Evolutionary conservation across 495 filamentous ascomycete species (phyloP).

Genomic region (Penicillium cataractarum): DNA sequence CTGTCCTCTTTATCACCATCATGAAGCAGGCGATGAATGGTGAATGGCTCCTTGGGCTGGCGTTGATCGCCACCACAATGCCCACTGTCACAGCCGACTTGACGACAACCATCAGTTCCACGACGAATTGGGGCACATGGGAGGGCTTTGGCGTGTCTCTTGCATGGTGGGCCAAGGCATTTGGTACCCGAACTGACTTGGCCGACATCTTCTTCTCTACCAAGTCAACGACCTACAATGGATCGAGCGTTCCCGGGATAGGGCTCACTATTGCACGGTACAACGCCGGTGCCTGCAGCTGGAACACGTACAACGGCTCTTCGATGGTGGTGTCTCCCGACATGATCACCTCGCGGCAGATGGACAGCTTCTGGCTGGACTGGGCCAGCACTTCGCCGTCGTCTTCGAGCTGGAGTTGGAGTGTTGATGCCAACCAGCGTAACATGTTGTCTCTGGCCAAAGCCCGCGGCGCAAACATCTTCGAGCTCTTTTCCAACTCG

Average conservation of each 20-base stretch:
- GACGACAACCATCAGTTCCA: conserved; percentile 13
- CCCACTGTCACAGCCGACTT: conserved; percentile 1
- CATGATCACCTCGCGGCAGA: conserved; percentile 14
- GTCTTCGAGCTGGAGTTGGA: conserved; percentile 23
- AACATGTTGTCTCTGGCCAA: conserved; percentile 18
- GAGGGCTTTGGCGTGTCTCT: conserved; percentile 20
- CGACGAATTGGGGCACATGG: conserved; percentile 11
- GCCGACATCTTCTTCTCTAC: conserved; percentile 18
- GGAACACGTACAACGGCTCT: conserved; percentile 17
- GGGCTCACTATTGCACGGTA: conserved; percentile 22
- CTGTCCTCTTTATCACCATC: background rate
- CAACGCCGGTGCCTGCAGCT: conserved; percentile 20
- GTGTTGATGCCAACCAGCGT: conserved; percentile 20
- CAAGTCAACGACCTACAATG: conserved; percentile 16
- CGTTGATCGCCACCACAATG: background rate
- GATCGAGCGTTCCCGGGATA: conserved; percentile 8
- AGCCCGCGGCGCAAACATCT: conserved; percentile 16
- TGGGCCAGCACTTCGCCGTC: conserved; percentile 11
- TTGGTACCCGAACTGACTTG: conserved; percentile 15
- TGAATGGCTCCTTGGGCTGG: conserved; percentile 5
- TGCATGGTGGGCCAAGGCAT: conserved; percentile 23
- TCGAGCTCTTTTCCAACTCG: conserved; percentile 23
- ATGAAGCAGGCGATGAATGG: background rate
- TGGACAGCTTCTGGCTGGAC: conserved; percentile 22
- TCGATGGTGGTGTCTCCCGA: conserved; percentile 15